These are phyloP conservation scores for Dactylella cylindrospora DNA, from an alignment of 2,329 filamentous ascomycete genomes.

Conservation along the genomic window DNA sequence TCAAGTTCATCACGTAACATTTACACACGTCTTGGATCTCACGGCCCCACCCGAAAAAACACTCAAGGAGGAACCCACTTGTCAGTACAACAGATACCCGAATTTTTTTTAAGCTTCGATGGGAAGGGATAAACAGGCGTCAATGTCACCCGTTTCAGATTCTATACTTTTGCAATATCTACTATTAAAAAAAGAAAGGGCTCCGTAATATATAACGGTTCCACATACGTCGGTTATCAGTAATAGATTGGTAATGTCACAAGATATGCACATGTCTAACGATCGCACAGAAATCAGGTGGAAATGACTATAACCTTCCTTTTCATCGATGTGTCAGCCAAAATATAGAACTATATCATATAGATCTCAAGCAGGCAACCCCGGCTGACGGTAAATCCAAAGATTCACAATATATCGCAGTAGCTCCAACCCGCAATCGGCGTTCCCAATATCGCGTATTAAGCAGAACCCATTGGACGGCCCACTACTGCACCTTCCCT, in stretches of 20 bases:
- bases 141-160: conserved; percentile 5
- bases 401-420: conserved; percentile 3
- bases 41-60: conserved; percentile 13
- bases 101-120: no score
- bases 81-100: conserved; percentile 18
- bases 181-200: no score
- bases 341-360: not conserved
- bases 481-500: conserved; percentile 9
- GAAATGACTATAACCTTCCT: no score
- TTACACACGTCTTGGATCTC: not conserved
- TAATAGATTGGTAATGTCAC: conserved; percentile 28
- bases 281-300: conserved; percentile 2
- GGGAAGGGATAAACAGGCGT: conserved; percentile 14
- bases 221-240: conserved; percentile 34
- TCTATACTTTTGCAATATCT: no score
- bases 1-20: not conserved
- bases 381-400: not conserved
- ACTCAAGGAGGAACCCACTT: conserved; percentile 14
- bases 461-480: conserved; percentile 33
- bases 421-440: not conserved
- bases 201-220: no score
- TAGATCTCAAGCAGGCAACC: not conserved
- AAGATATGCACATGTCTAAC: conserved; percentile 6
- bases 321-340: no score
- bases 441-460: conserved; percentile 35